phyloP scores from a whole-genome alignment of 768 basidiomycete genomes.

The Naematelia aurantialba region DNA sequence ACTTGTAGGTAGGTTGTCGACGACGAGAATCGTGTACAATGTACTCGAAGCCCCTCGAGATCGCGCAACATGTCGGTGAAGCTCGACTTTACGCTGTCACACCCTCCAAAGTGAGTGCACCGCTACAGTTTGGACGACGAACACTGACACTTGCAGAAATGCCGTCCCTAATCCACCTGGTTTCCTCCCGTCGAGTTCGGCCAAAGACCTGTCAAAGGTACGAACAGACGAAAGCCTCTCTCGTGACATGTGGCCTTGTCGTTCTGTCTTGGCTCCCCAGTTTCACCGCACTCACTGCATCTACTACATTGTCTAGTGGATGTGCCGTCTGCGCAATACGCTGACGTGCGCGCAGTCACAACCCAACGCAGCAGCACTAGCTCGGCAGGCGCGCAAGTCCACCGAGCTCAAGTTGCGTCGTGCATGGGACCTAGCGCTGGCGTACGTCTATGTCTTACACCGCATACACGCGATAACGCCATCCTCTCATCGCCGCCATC shows the following conservation, averaged over 20 bases:
- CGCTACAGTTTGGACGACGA: background rate
- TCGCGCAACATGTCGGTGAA: constrained; percentile 16
- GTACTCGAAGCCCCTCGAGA: background rate
- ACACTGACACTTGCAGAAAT: constrained; percentile 9
- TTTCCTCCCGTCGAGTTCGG: constrained; percentile 15
- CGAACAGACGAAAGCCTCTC: too few relatives aligned
- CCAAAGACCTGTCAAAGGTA: constrained; percentile 20
- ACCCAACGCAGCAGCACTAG: constrained; percentile 20
- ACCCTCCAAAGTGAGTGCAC: constrained; percentile 12
- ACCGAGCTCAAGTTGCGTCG: constrained; percentile 44
- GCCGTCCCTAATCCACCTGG: constrained; percentile 41
- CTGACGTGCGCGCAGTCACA: constrained; percentile 8
- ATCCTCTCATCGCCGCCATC: background rate
- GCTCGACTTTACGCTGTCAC: constrained; percentile 23
- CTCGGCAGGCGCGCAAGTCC: constrained; percentile 18
- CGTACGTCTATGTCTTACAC: constrained; percentile 26
- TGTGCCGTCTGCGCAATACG: too few relatives aligned
- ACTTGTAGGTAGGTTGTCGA: background rate
- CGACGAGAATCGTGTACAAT: too few relatives aligned
- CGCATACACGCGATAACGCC: background rate
- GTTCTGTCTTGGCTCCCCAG: too few relatives aligned
- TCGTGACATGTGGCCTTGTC: too few relatives aligned
- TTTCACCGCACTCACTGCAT: too few relatives aligned
- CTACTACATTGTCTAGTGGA: too few relatives aligned
- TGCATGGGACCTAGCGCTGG: constrained; percentile 48